These are phyloP conservation scores for Hymenochaete sp. DNA, from an alignment of 1,284 basidiomycete genomes.

Conservation along the genomic window DNA sequence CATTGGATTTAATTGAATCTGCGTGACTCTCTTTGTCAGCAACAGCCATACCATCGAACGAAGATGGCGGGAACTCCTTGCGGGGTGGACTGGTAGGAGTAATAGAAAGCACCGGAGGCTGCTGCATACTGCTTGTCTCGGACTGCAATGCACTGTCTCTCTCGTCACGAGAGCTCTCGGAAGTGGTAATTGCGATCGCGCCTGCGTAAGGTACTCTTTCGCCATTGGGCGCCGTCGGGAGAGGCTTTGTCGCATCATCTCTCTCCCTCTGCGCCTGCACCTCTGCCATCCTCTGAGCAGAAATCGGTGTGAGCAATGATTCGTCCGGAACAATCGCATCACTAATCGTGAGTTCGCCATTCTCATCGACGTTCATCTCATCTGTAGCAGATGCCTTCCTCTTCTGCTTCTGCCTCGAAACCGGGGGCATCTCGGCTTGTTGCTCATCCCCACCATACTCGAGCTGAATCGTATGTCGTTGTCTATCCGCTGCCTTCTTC, in stretches of 20 bases:
- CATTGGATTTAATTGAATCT: too few species aligned
- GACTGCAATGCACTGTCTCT: constrained; percentile 9
- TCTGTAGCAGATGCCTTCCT: background rate
- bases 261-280: too few species aligned
- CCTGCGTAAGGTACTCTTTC: background rate
- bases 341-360: constrained; percentile 1
- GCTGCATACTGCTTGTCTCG: constrained; percentile 5
- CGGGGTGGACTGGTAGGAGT: constrained; percentile 16
- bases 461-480: constrained; percentile 85
- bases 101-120: constrained; percentile 9
- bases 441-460: constrained; percentile 58
- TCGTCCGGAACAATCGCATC: constrained; percentile 13
- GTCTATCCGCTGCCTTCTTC: constrained; percentile 37
- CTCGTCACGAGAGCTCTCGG: too few species aligned
- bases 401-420: constrained; percentile 22
- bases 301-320: background rate
- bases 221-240: constrained; percentile 14
- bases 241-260: constrained; percentile 14
- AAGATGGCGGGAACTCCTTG: constrained; percentile 8
- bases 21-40: background rate
- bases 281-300: background rate
- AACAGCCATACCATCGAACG: constrained; percentile 11
- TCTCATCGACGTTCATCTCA: constrained; percentile 1
- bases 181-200: background rate
- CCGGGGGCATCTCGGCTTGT: constrained; percentile 2